A percentile compares a stretch with the other conserved stretches of the same genome.
Conservation (phyloP, 2,329 filamentous ascomycete species). For the Microdochium trichocladiopsis region DNA sequence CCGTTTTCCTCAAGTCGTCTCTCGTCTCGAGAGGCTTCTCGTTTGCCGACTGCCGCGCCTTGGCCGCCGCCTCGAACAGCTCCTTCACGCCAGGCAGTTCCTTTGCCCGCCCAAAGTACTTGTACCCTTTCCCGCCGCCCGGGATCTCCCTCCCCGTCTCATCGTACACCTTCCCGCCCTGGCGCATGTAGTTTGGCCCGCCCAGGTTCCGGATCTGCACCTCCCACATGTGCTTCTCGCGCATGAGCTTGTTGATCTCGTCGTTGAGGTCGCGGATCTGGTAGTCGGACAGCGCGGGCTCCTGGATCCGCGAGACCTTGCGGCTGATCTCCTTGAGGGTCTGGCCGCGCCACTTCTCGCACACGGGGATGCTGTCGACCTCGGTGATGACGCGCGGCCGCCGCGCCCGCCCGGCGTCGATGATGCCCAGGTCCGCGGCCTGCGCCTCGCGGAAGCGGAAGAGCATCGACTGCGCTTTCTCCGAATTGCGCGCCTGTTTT, state of each 20-base stretch:
- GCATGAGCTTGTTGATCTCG: constrained; percentile 98
- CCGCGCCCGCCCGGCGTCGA: constrained; percentile 83
- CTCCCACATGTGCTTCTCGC: constrained; percentile 99
- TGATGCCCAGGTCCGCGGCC: constrained; percentile 90
- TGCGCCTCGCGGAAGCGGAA: constrained; percentile 98
- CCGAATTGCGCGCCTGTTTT: constrained; percentile 80
- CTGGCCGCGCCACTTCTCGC: constrained; percentile 97
- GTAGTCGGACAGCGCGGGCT: constrained; percentile 84
- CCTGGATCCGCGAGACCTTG: constrained; percentile 95
- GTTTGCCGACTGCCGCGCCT: constrained; percentile 38
- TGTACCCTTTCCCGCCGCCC: constrained; percentile 80
- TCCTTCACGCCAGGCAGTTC: constrained; percentile 95
- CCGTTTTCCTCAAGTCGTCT: constrained; percentile 64
- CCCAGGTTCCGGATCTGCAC: constrained; percentile 90
- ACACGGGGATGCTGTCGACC: constrained; percentile 73
- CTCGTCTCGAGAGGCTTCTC: constrained; percentile 61
- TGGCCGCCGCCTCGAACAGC: constrained; percentile 72
- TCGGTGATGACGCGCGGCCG: constrained; percentile 88
- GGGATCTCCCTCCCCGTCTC: constrained; percentile 66
- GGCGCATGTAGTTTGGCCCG: constrained; percentile 94
- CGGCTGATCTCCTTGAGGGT: constrained; percentile 95
- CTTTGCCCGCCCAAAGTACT: constrained; percentile 84
- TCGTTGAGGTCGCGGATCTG: constrained; percentile 98
- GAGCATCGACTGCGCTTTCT: constrained; percentile 99
- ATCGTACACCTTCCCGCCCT: constrained; percentile 62